Evolutionary conservation across 331 rosid species (phyloP).

Genomic region (Telfairia occidentalis): DNA sequence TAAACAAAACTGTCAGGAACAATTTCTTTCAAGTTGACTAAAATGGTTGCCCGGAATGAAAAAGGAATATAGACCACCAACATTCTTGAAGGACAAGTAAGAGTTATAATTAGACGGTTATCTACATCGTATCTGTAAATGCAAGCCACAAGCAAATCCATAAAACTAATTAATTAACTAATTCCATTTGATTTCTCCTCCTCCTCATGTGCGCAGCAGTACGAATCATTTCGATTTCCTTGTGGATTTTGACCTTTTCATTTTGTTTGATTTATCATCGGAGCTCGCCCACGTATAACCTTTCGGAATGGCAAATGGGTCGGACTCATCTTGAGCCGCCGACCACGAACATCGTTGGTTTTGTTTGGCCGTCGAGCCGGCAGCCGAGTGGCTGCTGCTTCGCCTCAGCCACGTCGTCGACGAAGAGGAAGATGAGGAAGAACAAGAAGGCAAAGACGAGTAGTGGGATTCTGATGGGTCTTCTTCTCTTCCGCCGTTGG

Average conservation of each 20-base stretch:
- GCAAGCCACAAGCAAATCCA: conserved; percentile 5
- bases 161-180: background rate
- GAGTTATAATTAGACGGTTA: conserved; percentile 11
- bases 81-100: conserved; percentile 1
- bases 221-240: conserved; percentile 44
- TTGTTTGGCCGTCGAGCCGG: conserved; percentile 34
- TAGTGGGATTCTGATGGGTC: conserved; percentile 13
- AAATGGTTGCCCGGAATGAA: background rate
- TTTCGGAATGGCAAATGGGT: conserved; percentile 79
- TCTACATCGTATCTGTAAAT: conserved; percentile 10
- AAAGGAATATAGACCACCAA: conserved; percentile 5
- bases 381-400: conserved; percentile 38
- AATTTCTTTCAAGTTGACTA: conserved; percentile 4
- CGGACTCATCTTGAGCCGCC: conserved; percentile 30
- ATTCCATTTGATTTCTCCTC: background rate
- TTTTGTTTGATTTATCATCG: conserved; percentile 47
- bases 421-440: conserved; percentile 19
- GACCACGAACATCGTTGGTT: conserved; percentile 11
- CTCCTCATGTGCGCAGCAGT: background rate
- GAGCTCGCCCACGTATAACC: conserved; percentile 63
- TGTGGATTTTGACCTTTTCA: conserved; percentile 61
- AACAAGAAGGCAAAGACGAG: conserved; percentile 11
- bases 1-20: conserved; percentile 6
- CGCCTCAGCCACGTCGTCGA: conserved; percentile 54
- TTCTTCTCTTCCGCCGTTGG: conserved; percentile 22